Conservation (phyloP, 1,284 basidiomycete genomes). For the Malassezia japonica region DNA sequence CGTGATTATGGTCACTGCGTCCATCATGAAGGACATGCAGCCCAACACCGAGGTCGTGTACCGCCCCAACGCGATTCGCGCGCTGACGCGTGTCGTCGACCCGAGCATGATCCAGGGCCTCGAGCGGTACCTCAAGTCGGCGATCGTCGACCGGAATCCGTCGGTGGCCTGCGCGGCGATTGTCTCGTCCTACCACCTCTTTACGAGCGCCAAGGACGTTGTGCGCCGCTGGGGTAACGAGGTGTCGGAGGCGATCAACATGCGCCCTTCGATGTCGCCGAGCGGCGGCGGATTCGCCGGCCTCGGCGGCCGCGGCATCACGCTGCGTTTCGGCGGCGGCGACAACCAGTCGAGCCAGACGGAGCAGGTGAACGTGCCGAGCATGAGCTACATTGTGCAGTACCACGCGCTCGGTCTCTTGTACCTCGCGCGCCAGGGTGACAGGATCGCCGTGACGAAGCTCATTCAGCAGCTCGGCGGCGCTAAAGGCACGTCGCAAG, state of each 20-base stretch:
- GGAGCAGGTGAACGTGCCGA: constrained; percentile 59
- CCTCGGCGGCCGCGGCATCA: constrained; percentile 49
- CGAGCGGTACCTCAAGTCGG: constrained; percentile 98
- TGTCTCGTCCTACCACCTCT: constrained; percentile 93
- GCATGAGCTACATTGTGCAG: constrained; percentile 70
- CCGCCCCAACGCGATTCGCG: constrained; percentile 91
- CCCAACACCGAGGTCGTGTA: constrained; percentile 98
- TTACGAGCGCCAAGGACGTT: constrained; percentile 82
- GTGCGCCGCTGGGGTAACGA: constrained; percentile 88
- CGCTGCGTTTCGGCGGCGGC: constrained; percentile 25
- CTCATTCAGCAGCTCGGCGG: constrained; percentile 77
- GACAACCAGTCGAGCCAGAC: constrained; percentile 48
- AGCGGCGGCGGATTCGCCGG: constrained; percentile 43
- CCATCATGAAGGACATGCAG: constrained; percentile 99
- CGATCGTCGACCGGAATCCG: constrained; percentile 92
- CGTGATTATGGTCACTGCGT: constrained; percentile 96
- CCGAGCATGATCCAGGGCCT: constrained; percentile 95
- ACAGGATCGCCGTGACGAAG: constrained; percentile 97
- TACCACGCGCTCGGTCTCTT: constrained; percentile 93
- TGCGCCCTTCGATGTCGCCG: constrained; percentile 17
- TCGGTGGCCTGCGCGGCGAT: constrained; percentile 92
- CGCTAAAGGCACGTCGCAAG: constrained; percentile 53
- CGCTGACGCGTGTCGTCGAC: constrained; percentile 91
- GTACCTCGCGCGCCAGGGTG: constrained; percentile 89
- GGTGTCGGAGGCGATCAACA: constrained; percentile 84